phyloP scores from a whole-genome alignment of 495 filamentous ascomycete species.

The Venustampulla echinocandica region DNA sequence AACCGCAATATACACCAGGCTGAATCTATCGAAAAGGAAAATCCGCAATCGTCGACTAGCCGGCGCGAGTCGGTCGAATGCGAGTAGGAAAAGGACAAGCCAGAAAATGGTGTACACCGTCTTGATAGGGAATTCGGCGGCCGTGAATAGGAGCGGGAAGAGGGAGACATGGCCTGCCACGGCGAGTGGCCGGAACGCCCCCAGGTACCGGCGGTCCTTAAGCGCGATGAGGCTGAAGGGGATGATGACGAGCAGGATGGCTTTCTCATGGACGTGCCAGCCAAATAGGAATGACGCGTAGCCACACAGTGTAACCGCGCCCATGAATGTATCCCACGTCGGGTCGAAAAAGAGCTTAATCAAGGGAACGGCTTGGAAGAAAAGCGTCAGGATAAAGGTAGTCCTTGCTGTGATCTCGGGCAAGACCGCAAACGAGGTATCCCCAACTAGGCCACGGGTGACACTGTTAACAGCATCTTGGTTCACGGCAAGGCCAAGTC shows the following conservation, averaged over 20 bases:
- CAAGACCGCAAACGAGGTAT: conserved; percentile 88
- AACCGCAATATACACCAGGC: conserved; percentile 76
- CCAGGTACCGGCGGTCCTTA: conserved; percentile 82
- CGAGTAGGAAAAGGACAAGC: conserved; percentile 76
- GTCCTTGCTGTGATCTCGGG: conserved; percentile 72
- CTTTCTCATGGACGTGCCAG: conserved; percentile 99
- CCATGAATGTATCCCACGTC: conserved; percentile 80
- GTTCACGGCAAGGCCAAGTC: conserved; percentile 64
- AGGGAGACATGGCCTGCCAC: conserved; percentile 92
- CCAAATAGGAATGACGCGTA: conserved; percentile 96
- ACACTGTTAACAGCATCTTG: conserved; percentile 71
- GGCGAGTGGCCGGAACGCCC: conserved; percentile 83
- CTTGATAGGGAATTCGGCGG: conserved; percentile 87
- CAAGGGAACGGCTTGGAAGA: conserved; percentile 74
- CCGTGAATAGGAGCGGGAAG: conserved; percentile 88
- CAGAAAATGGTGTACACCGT: conserved; percentile 88
- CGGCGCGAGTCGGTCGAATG: conserved; percentile 81
- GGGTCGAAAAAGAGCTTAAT: conserved; percentile 74
- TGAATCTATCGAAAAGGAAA: conserved; percentile 84
- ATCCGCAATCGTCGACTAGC: conserved; percentile 63
- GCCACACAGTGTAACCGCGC: conserved; percentile 85
- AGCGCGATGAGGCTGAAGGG: conserved; percentile 93
- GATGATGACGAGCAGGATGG: conserved; percentile 86
- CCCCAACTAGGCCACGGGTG: conserved; percentile 88
- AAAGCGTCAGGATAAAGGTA: conserved; percentile 74